Base-by-base conservation (phyloP, 768 basidiomycete genomes). In the Baorangia bicolor region DNA sequence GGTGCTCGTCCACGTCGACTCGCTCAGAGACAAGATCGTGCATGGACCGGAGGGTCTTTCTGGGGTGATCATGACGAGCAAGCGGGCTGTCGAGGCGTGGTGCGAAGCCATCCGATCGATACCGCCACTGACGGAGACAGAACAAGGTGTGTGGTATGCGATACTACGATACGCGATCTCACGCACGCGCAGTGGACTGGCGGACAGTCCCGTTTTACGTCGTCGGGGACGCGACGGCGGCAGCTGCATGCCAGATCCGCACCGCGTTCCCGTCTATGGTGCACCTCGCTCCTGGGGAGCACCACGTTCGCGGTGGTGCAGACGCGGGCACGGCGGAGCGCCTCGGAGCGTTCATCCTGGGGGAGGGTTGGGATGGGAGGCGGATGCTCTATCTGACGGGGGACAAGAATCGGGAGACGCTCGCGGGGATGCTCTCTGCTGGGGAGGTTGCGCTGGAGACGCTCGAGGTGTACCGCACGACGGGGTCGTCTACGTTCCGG, bases 51-150 rank as follows among this genome's bases (percentile, higher is more conserved):
- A 66, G 20, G 60, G 56, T 20, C 73, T 80, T 54, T 70, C 69
- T 8, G 92, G 87, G 6, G 86, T 92, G 7, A 79, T 94, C 44
- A 64, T 94, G 21, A 96, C 93, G 4, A 93, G 91, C 63, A 85
- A 82, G 30, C 76, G 94, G 27, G 83, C 87, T 0, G 85, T 85
- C 57, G 88, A 92, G 45, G 89, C 88, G 0, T 91, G 89, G 83
- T 74, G 69, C 37, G 65, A 64, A 6, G 85, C 78, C 30, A 70
- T 49, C 55, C 69, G 34, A 44, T 52, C 54, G 39, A 53, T 65
- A 60, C 27, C 52, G 12, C n/a, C 40, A 13, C 20, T 6, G 10
- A 4, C 16, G 4, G 38, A 45, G 28, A 41, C 34, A 31, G 38
- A 49, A 3, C 48, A 49, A 59, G 64, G 69, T 70, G 28, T 28